A percentile compares a stretch with the other conserved stretches of the same genome.
Evolutionary conservation across 2,329 filamentous ascomycete species (phyloP).

Genomic region (Oidium heveae): DNA sequence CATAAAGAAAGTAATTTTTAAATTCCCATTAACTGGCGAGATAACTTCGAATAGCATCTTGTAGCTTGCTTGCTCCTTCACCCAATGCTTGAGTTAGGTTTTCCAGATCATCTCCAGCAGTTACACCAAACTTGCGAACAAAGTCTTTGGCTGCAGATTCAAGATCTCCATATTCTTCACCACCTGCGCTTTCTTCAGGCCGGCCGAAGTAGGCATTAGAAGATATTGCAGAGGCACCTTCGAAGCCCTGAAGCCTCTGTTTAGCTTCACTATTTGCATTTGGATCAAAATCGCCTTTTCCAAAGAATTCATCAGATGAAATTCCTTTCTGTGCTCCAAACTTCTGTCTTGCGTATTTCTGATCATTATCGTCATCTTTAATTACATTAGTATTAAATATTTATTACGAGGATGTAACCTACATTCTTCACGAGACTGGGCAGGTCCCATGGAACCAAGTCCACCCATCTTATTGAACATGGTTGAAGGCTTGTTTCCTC

Average conservation of each 20-base stretch:
- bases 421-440: constrained; percentile 47
- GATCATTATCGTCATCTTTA: constrained; percentile 35
- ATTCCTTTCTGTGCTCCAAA: constrained; percentile 90
- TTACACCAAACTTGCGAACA: constrained; percentile 82
- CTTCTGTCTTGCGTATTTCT: constrained; percentile 64
- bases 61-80: constrained; percentile 61
- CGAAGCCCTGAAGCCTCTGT: constrained; percentile 66
- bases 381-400: constrained; percentile 8
- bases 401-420: constrained; percentile 8
- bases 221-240: constrained; percentile 76
- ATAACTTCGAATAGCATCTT: constrained; percentile 46
- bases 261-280: constrained; percentile 65
- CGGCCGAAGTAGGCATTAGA: constrained; percentile 96
- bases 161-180: constrained; percentile 68
- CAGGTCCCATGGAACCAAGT: constrained; percentile 63
- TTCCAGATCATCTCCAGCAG: constrained; percentile 84
- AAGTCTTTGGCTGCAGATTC: constrained; percentile 92
- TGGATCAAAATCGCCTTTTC: constrained; percentile 67
- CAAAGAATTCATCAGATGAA: constrained; percentile 95
- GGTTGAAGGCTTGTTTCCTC: constrained; percentile 16
- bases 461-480: constrained; percentile 29
- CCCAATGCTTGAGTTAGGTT: constrained; percentile 64
- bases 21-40: constrained; percentile 24
- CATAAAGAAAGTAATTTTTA: too few species aligned
- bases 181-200: constrained; percentile 51